A percentile compares a stretch with the other conserved stretches of the same genome.
Conservation (phyloP, 306 rosid genomes). For the Citrullus amarus region DNA sequence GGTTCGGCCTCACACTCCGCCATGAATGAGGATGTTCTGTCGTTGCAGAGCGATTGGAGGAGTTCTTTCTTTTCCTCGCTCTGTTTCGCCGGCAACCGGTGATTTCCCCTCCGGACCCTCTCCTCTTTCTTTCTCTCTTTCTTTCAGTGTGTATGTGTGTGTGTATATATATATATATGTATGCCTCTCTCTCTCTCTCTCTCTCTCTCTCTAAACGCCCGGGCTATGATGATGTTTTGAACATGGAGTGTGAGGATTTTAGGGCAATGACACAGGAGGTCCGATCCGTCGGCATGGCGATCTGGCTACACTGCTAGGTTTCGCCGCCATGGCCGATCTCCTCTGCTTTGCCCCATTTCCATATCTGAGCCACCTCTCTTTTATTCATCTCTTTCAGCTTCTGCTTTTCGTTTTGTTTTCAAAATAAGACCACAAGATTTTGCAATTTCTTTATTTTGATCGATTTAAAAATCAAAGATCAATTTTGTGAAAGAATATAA, state of each 20-base stretch:
- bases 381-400: not conserved
- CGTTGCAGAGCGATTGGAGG: constrained; percentile 6
- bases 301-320: not conserved
- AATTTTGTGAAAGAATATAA: not conserved
- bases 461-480: not conserved
- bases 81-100: not conserved
- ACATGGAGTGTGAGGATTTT: not conserved
- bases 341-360: constrained; percentile 2
- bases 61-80: constrained; percentile 7
- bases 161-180: not conserved
- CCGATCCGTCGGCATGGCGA: not conserved
- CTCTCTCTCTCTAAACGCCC: not conserved
- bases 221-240: constrained; percentile 4
- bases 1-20: constrained; percentile 2
- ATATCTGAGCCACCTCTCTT: not conserved
- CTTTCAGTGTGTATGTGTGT: not conserved
- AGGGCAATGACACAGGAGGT: not conserved
- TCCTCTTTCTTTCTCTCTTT: not conserved
- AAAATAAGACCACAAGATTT: not conserved
- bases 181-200: not conserved
- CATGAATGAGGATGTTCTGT: not conserved
- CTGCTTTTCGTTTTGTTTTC: not conserved
- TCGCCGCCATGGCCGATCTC: constrained; percentile 6
- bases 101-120: not conserved
- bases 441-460: not conserved